Evolutionary conservation across 2,329 filamentous ascomycete species (phyloP).

Genomic region (Neurospora sp.): DNA sequence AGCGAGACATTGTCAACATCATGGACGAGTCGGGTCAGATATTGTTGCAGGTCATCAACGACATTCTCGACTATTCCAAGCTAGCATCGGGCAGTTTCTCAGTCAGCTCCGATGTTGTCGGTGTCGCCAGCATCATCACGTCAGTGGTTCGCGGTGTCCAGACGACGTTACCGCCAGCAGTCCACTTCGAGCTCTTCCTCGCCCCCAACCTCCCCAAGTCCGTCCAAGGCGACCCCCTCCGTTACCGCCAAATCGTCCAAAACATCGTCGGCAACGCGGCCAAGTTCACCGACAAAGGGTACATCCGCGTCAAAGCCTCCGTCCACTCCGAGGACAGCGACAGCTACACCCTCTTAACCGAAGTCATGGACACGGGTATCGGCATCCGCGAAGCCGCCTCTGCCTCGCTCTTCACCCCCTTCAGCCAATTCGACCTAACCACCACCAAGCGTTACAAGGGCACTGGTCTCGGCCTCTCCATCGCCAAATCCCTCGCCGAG

Average conservation of each 20-base stretch:
- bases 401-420: slow-evolving; percentile 58
- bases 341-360: slow-evolving; percentile 38
- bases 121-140: slow-evolving; percentile 33
- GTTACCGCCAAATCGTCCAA: slow-evolving; percentile 53
- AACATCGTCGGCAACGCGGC: slow-evolving; percentile 52
- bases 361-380: slow-evolving; percentile 70
- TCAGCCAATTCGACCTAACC: slow-evolving; percentile 71
- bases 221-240: slow-evolving; percentile 46
- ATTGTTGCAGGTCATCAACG: slow-evolving; percentile 52
- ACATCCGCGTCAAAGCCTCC: slow-evolving; percentile 34
- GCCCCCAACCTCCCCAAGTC: slow-evolving; percentile 37
- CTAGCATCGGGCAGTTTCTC: slow-evolving; percentile 50
- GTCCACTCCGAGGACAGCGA: slow-evolving; percentile 31
- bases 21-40: slow-evolving; percentile 51
- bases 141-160: slow-evolving; percentile 42
- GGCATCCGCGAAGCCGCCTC: slow-evolving; percentile 59
- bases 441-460: slow-evolving; percentile 72
- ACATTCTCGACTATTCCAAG: slow-evolving; percentile 59
- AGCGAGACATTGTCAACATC: slow-evolving; percentile 46
- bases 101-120: slow-evolving; percentile 42
- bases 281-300: slow-evolving; percentile 51
- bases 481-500: slow-evolving; percentile 71
- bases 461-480: slow-evolving; percentile 68
- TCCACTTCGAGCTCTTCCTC: slow-evolving; percentile 34
- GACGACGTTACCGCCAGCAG: slow-evolving; percentile 33